phyloP scores from a whole-genome alignment of 2,329 filamentous ascomycete genomes.

The Aspergillus latus region DNA sequence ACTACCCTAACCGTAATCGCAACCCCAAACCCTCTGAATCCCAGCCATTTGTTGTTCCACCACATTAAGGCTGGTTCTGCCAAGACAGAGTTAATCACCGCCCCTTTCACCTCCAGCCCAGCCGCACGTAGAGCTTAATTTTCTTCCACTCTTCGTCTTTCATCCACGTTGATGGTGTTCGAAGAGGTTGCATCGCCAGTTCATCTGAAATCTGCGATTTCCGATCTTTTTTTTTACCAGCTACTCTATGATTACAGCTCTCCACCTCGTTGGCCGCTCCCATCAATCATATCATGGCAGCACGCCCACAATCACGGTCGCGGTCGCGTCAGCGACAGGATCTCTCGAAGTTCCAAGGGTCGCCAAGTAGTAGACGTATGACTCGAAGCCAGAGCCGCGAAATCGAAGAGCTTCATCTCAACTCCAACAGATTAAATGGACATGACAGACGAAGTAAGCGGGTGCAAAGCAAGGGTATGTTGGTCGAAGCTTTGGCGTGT shows the following conservation, averaged over 20 bases:
- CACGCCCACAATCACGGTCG: slow-evolving; percentile 2
- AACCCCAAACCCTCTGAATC: too few species aligned
- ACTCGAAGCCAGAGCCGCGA: slow-evolving; percentile 44
- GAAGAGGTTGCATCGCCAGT: background rate
- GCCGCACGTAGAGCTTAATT: background rate
- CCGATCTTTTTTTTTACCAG: background rate
- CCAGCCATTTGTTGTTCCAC: too few species aligned
- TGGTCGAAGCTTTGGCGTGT: background rate
- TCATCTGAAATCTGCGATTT: background rate
- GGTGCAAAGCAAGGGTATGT: slow-evolving; percentile 14
- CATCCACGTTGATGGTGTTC: background rate
- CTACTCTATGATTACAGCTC: background rate
- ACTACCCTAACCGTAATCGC: too few species aligned
- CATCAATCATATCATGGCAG: background rate
- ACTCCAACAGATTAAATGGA: background rate
- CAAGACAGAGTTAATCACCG: slow-evolving; percentile 2
- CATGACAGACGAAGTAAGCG: background rate
- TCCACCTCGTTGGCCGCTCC: slow-evolving; percentile 4
- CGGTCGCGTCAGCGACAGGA: background rate
- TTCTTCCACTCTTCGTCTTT: background rate
- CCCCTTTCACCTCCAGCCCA: background rate
- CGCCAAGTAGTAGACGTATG: slow-evolving; percentile 22
- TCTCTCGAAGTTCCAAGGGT: background rate
- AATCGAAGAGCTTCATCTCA: slow-evolving; percentile 16
- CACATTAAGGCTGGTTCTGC: background rate